phyloP scores from a whole-genome alignment of 306 rosid genomes.

The Citrullus mucosospermus region DNA sequence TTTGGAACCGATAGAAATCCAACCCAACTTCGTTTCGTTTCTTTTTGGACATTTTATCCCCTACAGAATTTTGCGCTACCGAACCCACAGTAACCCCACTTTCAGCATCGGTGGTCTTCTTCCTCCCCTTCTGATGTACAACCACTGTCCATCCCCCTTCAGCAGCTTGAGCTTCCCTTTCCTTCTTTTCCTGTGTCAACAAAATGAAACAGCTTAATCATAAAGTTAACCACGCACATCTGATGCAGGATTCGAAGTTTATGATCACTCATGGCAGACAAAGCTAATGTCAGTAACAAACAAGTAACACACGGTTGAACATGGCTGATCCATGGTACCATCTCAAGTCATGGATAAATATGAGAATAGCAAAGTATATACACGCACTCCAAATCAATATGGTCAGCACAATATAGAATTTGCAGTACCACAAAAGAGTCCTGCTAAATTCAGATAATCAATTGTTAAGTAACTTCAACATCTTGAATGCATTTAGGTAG shows the following conservation, averaged over 20 bases:
- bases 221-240: neutral
- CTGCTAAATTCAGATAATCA: neutral
- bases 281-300: neutral
- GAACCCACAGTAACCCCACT: conserved; percentile 73
- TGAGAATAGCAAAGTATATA: too few species aligned
- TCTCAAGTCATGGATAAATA: too few species aligned
- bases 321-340: too few species aligned
- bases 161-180: conserved; percentile 53
- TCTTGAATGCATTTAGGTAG: neutral
- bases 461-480: neutral
- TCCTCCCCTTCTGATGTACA: conserved; percentile 78
- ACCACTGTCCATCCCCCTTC: conserved; percentile 92
- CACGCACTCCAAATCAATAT: too few species aligned
- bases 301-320: neutral
- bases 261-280: neutral
- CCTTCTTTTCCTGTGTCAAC: conserved; percentile 52
- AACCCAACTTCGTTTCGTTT: conserved; percentile 47
- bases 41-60: conserved; percentile 51
- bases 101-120: conserved; percentile 72
- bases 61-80: conserved; percentile 58
- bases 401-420: too few species aligned
- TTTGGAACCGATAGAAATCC: conserved; percentile 81
- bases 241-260: neutral
- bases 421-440: too few species aligned
- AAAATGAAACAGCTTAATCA: conserved; percentile 2